These are phyloP conservation scores for Erigeron philadelphicus DNA, from an alignment of 140 eudicot genomes.

Conservation along the genomic window DNA sequence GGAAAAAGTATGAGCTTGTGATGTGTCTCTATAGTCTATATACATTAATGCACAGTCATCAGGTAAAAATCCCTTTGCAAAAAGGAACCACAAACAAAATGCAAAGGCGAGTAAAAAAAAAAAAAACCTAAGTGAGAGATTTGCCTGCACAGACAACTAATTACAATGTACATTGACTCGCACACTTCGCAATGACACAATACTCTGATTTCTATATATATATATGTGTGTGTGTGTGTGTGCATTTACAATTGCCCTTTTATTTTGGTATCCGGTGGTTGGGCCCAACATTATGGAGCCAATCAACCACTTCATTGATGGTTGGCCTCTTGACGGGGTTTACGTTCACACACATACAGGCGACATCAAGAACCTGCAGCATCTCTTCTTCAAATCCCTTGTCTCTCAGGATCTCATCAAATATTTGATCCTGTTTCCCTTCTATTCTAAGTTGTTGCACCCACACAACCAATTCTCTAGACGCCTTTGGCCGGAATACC, in stretches of 20 bases:
- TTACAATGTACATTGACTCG: slow-evolving; percentile 4
- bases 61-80: slow-evolving; percentile 2
- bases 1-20: slow-evolving; percentile 3
- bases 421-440: slow-evolving; percentile 11
- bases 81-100: background rate
- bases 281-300: slow-evolving; percentile 16
- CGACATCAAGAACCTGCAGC: slow-evolving; percentile 19
- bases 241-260: background rate
- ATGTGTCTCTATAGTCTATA: slow-evolving; percentile 2
- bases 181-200: background rate
- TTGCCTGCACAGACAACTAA: slow-evolving; percentile 11
- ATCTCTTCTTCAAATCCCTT: slow-evolving; percentile 19
- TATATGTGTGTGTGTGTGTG: slow-evolving; percentile 6
- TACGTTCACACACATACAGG: slow-evolving; percentile 15
- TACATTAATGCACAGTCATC: slow-evolving; percentile 12
- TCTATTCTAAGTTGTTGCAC: slow-evolving; percentile 7
- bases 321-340: slow-evolving; percentile 19
- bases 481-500: slow-evolving; percentile 14
- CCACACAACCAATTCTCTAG: slow-evolving; percentile 17
- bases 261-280: slow-evolving; percentile 13
- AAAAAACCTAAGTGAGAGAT: background rate
- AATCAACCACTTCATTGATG: slow-evolving; percentile 14
- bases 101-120: background rate
- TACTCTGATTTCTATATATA: slow-evolving; percentile 4
- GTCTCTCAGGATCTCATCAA: slow-evolving; percentile 1